These are phyloP conservation scores for Metschnikowia cubensis DNA, from an alignment of 805 yeast species.

Conservation along the genomic window DNA sequence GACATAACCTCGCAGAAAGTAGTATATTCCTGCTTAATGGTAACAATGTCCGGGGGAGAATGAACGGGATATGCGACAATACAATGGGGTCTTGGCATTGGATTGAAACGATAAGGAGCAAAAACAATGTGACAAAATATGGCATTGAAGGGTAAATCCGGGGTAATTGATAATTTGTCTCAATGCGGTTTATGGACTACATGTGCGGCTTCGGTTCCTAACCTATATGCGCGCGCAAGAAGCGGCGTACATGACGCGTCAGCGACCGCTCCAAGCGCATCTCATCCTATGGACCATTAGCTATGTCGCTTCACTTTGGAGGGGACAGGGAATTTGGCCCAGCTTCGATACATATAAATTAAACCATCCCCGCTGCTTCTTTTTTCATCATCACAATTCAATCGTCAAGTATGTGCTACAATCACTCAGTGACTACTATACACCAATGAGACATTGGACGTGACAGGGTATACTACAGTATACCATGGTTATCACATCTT, in stretches of 20 bases:
- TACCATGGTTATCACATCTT: background rate
- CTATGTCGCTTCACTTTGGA: background rate
- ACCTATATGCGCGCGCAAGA: background rate
- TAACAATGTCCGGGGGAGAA: background rate
- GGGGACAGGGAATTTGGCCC: background rate
- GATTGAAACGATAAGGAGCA: background rate
- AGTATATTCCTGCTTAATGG: background rate
- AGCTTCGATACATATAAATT: conserved; percentile 5
- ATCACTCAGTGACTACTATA: background rate
- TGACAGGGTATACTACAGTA: background rate
- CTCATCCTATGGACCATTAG: conserved; percentile 4
- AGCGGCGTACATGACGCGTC: conserved; percentile 1
- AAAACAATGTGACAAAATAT: too few relatives aligned
- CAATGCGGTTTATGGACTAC: conserved; percentile 4
- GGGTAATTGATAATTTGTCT: conserved; percentile 4
- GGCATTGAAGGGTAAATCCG: background rate
- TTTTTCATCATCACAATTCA: background rate
- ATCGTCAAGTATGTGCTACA: conserved; percentile 3
- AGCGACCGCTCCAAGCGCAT: conserved; percentile 1
- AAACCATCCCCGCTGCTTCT: background rate
- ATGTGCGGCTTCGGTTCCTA: conserved; percentile 2
- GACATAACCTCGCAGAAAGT: background rate
- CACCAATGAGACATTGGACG: background rate
- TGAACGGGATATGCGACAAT: background rate
- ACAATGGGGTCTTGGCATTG: background rate